Evolutionary conservation across 1,284 basidiomycete genomes (phyloP).

Genomic region (Cryptococcus amylolentus): DNA sequence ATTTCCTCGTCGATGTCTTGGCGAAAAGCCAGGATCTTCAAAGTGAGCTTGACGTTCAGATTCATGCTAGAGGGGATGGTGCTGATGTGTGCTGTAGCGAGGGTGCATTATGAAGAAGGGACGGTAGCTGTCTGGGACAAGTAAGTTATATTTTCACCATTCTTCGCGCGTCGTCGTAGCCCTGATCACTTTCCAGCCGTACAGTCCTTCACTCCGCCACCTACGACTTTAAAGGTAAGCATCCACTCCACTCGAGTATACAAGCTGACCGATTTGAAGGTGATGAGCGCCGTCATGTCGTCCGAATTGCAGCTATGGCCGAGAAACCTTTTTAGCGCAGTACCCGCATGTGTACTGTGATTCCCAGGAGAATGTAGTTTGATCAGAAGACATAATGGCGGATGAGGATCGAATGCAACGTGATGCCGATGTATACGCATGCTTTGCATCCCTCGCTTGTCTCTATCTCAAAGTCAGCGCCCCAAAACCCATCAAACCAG

Average conservation of each 20-base stretch:
- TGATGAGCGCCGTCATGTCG: slow-evolving; percentile 4
- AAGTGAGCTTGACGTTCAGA: not conserved
- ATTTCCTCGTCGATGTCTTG: slow-evolving; percentile 56
- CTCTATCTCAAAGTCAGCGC: no score
- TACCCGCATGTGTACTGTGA: no score
- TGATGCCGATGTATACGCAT: no score
- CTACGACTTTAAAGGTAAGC: slow-evolving; percentile 9
- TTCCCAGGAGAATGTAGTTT: no score
- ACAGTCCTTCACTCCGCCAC: slow-evolving; percentile 8
- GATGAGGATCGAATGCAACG: no score
- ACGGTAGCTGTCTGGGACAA: slow-evolving; percentile 53
- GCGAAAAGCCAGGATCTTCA: slow-evolving; percentile 52
- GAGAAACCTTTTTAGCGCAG: not conserved
- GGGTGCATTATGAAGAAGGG: slow-evolving; percentile 50
- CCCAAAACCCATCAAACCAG: no score
- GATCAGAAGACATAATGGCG: no score
- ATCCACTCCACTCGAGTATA: no score
- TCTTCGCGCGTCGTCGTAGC: not conserved
- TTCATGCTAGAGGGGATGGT: not conserved
- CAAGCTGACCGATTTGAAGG: no score
- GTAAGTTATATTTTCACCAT: not conserved
- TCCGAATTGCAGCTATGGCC: slow-evolving; percentile 14
- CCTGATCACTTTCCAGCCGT: not conserved
- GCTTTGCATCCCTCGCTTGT: no score
- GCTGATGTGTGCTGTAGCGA: slow-evolving; percentile 3